Base-by-base conservation (phyloP, 179 eudicot genomes). In the Drosera spatulata region DNA sequence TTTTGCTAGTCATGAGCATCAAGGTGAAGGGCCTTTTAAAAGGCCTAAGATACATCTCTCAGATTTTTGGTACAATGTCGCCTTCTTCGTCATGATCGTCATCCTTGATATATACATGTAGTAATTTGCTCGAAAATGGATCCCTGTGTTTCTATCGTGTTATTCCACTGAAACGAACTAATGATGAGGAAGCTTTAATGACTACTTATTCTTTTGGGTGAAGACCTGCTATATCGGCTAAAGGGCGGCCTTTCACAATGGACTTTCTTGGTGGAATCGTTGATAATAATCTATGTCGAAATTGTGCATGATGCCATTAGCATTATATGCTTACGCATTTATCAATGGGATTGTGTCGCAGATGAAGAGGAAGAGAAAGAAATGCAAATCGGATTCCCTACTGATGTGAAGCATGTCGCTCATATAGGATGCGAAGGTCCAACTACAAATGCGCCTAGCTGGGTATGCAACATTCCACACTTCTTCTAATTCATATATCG, bases 401-500 rank as follows among this genome's bases (percentile, higher is more conserved):
- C 81, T 0, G 78, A 77, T 55, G 81, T 77, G 50, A 77, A 77
- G 54, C 81, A 77, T 60, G 78, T 77, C 12, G 78, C 78, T 63
- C 81, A 77, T 50, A 73, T 77, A 41, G 81, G 81, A 7, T 64
- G 69, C 63, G 73, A 67, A 50, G 75, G 71, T 11, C 70, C 78
- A 7, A 56, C 71, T 3, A 71, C 60, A 22, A 64, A 7, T 61
- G 15, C 68, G 11, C 81, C 81, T 1, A 73, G 71, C 48, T 77
- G 81, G 81, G 81, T 77, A 63, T 55, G 68, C 37, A n/a, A 11
- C 12, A 4, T 11, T 38, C 55, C 46, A 5, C 53, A 50, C n/a
- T 57, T 10, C n/a, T 39, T 39, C 33, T 22, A 22, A 22, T 22
- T 22, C 33, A 22, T 22, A 22, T 22, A 22, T 22, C 33, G 33